phyloP scores from a whole-genome alignment of 352 stramenopile species.

The Pythium phragmitis region DNA sequence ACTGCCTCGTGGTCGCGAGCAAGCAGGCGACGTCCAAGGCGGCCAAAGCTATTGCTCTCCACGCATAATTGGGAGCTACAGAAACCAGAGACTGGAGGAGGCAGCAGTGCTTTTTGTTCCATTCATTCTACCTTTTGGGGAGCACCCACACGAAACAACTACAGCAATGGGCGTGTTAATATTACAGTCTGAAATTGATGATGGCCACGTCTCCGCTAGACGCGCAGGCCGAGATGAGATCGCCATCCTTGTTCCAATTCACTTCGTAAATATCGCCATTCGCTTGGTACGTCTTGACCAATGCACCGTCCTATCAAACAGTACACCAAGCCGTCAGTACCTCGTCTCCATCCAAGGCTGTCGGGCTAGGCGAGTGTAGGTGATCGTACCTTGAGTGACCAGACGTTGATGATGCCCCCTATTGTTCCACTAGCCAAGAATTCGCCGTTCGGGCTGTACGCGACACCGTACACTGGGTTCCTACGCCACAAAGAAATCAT shows the following conservation, averaged over 20 bases:
- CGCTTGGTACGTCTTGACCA: conserved; percentile 88
- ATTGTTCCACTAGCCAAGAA: conserved; percentile 97
- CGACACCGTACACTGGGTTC: conserved; percentile 86
- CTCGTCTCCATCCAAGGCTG: background rate
- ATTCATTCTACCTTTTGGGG: conserved; percentile 8
- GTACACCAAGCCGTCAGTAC: background rate
- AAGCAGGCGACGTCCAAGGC: conserved; percentile 18
- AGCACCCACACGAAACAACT: conserved; percentile 21
- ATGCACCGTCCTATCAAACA: conserved; percentile 43
- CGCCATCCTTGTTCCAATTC: conserved; percentile 94
- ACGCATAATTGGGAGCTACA: conserved; percentile 6
- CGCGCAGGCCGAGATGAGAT: conserved; percentile 84
- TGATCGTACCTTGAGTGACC: conserved; percentile 90
- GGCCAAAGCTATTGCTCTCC: conserved; percentile 22
- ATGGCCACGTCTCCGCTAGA: conserved; percentile 86
- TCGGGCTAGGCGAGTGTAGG: background rate
- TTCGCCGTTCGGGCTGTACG: conserved; percentile 87
- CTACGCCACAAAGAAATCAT: conserved; percentile 34
- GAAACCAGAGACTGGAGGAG: background rate
- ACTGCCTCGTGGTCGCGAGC: conserved; percentile 74
- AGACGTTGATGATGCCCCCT: conserved; percentile 97
- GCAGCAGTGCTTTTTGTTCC: conserved; percentile 9
- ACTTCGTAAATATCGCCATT: conserved; percentile 99
- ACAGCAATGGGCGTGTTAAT: conserved; percentile 50
- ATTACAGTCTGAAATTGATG: conserved; percentile 91